phyloP scores from a whole-genome alignment of 2,329 filamentous ascomycete species.

The Cercospora sojina region DNA sequence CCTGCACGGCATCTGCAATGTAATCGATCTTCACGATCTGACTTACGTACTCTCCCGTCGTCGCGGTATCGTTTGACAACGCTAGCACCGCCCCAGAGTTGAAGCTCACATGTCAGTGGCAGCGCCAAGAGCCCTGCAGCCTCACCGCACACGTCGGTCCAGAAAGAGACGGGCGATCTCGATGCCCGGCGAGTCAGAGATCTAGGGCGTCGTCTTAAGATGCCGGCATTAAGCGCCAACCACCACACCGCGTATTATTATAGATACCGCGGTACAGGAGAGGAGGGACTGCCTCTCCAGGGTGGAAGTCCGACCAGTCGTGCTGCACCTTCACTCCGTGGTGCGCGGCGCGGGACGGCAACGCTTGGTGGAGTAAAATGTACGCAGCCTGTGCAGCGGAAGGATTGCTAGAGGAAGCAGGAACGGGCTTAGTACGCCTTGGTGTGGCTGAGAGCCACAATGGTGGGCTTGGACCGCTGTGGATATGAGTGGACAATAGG shows the following conservation, averaged over 20 bases:
- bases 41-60: background rate
- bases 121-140: background rate
- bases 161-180: background rate
- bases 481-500: background rate
- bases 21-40: background rate
- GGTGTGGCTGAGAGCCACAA: background rate
- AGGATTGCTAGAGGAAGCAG: background rate
- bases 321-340: background rate
- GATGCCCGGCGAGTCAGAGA: background rate
- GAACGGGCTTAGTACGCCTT: background rate
- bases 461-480: background rate
- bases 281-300: background rate
- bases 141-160: background rate
- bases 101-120: background rate
- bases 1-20: background rate
- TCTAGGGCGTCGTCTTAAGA: background rate
- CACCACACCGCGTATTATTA: background rate
- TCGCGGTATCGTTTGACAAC: background rate
- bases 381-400: background rate
- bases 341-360: background rate
- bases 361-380: background rate
- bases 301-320: background rate
- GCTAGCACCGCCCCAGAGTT: conserved; percentile 4
- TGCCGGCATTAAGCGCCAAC: background rate
- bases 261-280: background rate